Evolutionary conservation across 495 filamentous ascomycete genomes (phyloP).

Genomic region (Letharia columbiana): DNA sequence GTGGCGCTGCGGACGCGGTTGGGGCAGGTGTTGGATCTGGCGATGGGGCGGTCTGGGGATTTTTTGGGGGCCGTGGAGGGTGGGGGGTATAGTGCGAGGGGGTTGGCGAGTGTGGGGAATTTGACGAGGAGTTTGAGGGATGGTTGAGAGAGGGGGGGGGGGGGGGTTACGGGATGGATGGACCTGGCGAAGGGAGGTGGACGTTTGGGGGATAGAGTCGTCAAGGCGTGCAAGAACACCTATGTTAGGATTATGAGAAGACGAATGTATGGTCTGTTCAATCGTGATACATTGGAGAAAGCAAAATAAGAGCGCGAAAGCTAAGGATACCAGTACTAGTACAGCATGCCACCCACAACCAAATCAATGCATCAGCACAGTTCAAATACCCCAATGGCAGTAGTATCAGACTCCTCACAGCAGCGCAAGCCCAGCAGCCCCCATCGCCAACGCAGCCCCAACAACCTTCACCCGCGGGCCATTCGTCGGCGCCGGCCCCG

Average conservation of each 20-base stretch:
- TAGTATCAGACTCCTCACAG: neutral
- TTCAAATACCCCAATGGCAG: no score
- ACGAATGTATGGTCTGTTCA: neutral
- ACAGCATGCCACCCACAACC: neutral
- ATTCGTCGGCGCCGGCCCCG: slow-evolving; percentile 7
- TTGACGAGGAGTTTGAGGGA: neutral
- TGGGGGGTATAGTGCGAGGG: slow-evolving; percentile 8
- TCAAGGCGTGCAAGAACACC: neutral
- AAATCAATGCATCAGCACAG: neutral
- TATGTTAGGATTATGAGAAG: neutral
- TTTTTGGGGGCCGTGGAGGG: slow-evolving; percentile 11
- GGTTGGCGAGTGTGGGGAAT: slow-evolving; percentile 9
- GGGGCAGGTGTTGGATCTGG: neutral
- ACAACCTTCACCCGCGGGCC: neutral
- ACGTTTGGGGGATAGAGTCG: neutral
- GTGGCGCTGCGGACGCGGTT: neutral
- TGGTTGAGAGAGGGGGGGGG: neutral
- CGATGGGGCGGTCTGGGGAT: neutral
- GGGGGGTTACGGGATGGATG: neutral
- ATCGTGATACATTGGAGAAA: neutral
- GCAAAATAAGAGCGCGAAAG: neutral
- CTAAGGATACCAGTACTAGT: neutral
- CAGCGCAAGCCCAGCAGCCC: slow-evolving; percentile 1
- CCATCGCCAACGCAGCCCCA: slow-evolving; percentile 3
- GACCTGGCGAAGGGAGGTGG: neutral